Conservation (phyloP, 108 stramenopile genomes). For the Conticribra weissflogii region DNA sequence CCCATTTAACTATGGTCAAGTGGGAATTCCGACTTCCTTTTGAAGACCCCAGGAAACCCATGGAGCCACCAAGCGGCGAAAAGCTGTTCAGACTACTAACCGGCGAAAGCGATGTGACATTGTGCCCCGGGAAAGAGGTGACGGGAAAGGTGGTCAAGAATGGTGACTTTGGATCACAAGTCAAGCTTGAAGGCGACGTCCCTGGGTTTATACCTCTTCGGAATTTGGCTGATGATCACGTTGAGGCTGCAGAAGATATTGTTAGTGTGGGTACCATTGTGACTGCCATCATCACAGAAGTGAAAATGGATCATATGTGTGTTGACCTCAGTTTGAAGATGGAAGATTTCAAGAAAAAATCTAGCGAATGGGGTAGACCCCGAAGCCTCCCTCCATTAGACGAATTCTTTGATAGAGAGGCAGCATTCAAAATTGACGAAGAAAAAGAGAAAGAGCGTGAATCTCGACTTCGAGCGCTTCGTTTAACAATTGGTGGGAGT, state of each 20-base stretch:
- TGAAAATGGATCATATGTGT: conserved; percentile 92
- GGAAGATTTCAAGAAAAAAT: conserved; percentile 82
- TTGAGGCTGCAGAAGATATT: conserved; percentile 85
- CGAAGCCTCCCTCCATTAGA: conserved; percentile 67
- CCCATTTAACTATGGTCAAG: conserved; percentile 89
- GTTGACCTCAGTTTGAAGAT: conserved; percentile 87
- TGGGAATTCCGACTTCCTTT: conserved; percentile 92
- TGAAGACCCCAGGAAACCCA: conserved; percentile 83
- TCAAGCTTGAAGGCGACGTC: conserved; percentile 89
- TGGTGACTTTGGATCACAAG: conserved; percentile 86
- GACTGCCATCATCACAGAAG: conserved; percentile 83
- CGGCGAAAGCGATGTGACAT: conserved; percentile 83
- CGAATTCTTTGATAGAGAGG: conserved; percentile 62
- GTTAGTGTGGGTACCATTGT: conserved; percentile 80
- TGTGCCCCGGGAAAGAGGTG: conserved; percentile 89
- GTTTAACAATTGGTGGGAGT: conserved; percentile 50
- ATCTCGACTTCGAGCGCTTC: conserved; percentile 70
- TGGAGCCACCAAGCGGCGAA: conserved; percentile 72
- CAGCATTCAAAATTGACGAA: conserved; percentile 70
- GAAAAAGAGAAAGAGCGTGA: conserved; percentile 80
- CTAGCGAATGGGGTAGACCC: conserved; percentile 86
- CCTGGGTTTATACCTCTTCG: conserved; percentile 85
- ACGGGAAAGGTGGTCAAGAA: conserved; percentile 82
- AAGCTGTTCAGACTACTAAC: conserved; percentile 86
- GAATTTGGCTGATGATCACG: conserved; percentile 85